These are phyloP conservation scores for Plectosphaerella plurivora DNA, from an alignment of 2,329 filamentous ascomycete genomes.

Conservation along the genomic window DNA sequence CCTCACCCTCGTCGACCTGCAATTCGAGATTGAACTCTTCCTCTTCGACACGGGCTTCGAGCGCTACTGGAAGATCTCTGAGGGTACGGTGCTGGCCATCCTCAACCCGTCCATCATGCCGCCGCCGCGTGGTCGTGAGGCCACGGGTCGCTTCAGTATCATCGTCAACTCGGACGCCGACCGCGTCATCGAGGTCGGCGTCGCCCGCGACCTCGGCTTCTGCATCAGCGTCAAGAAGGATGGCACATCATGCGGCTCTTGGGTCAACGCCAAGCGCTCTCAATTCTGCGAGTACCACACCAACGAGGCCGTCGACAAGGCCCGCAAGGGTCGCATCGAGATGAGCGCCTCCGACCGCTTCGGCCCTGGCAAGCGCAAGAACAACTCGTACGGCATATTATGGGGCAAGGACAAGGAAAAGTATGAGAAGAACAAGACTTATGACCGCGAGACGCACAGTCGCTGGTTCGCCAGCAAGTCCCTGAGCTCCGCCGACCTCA, in stretches of 20 bases:
- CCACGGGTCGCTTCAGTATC: constrained; percentile 80
- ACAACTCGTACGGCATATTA: constrained; percentile 12
- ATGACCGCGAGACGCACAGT: constrained; percentile 55
- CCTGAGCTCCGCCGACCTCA: constrained; percentile 53
- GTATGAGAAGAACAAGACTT: constrained; percentile 32
- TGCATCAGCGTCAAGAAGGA: constrained; percentile 84
- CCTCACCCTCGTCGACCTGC: constrained; percentile 78
- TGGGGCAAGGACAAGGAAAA: too few species aligned
- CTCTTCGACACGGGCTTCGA: constrained; percentile 89
- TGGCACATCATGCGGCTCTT: constrained; percentile 72
- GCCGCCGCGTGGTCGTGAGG: constrained; percentile 67
- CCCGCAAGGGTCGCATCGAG: constrained; percentile 63
- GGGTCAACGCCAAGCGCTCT: constrained; percentile 85
- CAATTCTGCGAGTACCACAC: constrained; percentile 93
- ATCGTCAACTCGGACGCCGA: constrained; percentile 83
- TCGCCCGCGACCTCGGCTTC: constrained; percentile 78
- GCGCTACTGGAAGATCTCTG: constrained; percentile 87
- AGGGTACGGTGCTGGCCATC: constrained; percentile 88
- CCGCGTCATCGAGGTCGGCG: constrained; percentile 84
- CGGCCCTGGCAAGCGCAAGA: constrained; percentile 13
- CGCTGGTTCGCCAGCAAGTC: constrained; percentile 49
- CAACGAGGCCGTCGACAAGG: constrained; percentile 72
- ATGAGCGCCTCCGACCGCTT: constrained; percentile 63
- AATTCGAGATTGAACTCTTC: constrained; percentile 87
- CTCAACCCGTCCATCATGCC: constrained; percentile 91